phyloP scores from a whole-genome alignment of 495 filamentous ascomycete genomes.

The Podospora comata region DNA sequence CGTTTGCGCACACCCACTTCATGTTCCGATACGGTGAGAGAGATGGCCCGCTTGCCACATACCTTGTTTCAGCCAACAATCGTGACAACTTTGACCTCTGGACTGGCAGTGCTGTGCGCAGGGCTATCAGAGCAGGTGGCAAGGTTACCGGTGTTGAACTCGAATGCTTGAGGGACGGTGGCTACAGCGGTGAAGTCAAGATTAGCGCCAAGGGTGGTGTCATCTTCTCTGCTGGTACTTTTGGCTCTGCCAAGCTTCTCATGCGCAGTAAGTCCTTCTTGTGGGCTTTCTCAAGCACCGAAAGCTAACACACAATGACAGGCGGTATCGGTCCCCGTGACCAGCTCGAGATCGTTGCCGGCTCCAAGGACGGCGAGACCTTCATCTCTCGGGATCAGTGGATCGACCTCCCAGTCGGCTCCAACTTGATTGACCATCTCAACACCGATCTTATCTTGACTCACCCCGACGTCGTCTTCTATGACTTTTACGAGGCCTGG shows the following conservation, averaged over 20 bases:
- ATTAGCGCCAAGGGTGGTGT: conserved; percentile 60
- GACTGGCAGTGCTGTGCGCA: conserved; percentile 60
- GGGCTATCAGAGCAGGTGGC: conserved; percentile 60
- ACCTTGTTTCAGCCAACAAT: conserved; percentile 60
- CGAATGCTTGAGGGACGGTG: conserved; percentile 51
- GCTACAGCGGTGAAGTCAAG: conserved; percentile 56
- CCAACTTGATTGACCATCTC: conserved; percentile 70
- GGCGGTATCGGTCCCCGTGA: conserved; percentile 61
- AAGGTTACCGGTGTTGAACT: conserved; percentile 66
- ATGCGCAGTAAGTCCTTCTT: conserved; percentile 36
- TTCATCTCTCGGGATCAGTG: conserved; percentile 52
- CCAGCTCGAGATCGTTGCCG: conserved; percentile 56
- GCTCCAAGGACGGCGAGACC: conserved; percentile 48
- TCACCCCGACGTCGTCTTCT: conserved; percentile 59
- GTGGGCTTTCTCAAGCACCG: neutral
- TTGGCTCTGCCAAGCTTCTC: conserved; percentile 71
- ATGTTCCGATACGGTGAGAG: conserved; percentile 66
- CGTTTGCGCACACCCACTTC: conserved; percentile 63
- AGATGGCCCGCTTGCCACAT: conserved; percentile 69
- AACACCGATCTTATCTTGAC: conserved; percentile 64
- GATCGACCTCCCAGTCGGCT: conserved; percentile 73
- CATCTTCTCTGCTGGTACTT: conserved; percentile 65
- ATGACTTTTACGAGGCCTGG: conserved; percentile 64
- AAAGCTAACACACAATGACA: conserved; percentile 15
- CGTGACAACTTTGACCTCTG: conserved; percentile 63